Evolutionary conservation across 176 grass and related monocot genomes (phyloP).

Genomic region (Eragrostis nindensis): DNA sequence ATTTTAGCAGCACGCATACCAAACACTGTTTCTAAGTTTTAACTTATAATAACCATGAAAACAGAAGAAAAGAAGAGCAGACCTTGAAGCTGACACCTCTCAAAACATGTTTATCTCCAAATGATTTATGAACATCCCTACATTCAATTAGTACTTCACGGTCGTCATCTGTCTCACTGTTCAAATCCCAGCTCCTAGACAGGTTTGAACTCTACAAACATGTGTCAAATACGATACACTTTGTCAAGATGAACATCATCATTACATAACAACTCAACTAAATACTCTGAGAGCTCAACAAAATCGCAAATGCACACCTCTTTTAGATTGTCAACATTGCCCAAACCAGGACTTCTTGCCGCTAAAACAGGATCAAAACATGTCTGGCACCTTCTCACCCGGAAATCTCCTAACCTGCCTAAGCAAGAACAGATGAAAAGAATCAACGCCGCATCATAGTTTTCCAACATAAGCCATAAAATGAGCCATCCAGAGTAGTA

Average conservation of each 20-base stretch:
- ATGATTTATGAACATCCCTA: slow-evolving; percentile 90
- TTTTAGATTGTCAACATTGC: slow-evolving; percentile 42
- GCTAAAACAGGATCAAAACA: slow-evolving; percentile 29
- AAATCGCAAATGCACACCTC: slow-evolving; percentile 44
- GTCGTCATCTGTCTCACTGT: slow-evolving; percentile 44
- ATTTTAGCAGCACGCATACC: background rate
- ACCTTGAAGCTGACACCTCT: slow-evolving; percentile 94
- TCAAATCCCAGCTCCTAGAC: slow-evolving; percentile 47
- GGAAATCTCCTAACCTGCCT: slow-evolving; percentile 42
- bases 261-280: slow-evolving; percentile 1
- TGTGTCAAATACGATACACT: background rate
- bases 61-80: slow-evolving; percentile 19
- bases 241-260: slow-evolving; percentile 19
- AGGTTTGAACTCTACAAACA: slow-evolving; percentile 59
- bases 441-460: slow-evolving; percentile 20
- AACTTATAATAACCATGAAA: slow-evolving; percentile 11
- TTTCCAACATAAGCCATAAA: background rate
- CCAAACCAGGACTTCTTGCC: slow-evolving; percentile 50
- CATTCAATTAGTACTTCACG: slow-evolving; percentile 85
- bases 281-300: slow-evolving; percentile 1
- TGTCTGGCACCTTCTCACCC: slow-evolving; percentile 16
- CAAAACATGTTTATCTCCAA: slow-evolving; percentile 89
- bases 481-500: background rate
- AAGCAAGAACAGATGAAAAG: slow-evolving; percentile 37
- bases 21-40: background rate